Percentiles rank a stretch among this genome's conserved stretches.
Evolutionary conservation across 805 yeast genomes (phyloP).

Genomic region (Hanseniaspora clermontiae): DNA sequence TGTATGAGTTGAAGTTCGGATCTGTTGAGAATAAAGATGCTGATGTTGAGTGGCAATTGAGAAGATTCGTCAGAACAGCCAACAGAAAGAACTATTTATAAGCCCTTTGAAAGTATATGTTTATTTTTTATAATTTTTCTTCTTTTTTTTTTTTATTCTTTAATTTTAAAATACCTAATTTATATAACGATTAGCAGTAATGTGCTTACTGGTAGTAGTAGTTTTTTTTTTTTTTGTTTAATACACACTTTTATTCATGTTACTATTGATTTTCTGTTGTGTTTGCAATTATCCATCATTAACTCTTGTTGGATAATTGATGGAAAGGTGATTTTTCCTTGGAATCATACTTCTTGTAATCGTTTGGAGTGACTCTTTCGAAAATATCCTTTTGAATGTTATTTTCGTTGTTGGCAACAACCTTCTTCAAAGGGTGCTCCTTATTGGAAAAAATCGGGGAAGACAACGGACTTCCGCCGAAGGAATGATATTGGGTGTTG

Average conservation of each 20-base stretch:
- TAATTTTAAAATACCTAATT: background rate
- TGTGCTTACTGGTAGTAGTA: too few relatives aligned
- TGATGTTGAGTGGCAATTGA: conserved; percentile 91
- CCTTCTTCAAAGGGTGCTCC: background rate
- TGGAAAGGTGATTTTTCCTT: conserved; percentile 10
- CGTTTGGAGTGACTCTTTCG: conserved; percentile 11
- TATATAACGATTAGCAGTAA: background rate
- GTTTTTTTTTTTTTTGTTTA: background rate
- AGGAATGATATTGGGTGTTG: conserved; percentile 3
- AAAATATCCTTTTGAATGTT: conserved; percentile 2
- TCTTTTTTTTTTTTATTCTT: too few relatives aligned
- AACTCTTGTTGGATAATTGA: conserved; percentile 15
- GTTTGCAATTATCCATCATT: background rate
- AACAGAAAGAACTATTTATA: conserved; percentile 78
- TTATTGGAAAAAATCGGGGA: conserved; percentile 10
- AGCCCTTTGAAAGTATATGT: background rate
- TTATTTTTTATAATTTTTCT: background rate
- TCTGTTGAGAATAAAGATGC: conserved; percentile 92
- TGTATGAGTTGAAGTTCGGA: conserved; percentile 78
- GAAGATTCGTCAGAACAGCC: conserved; percentile 90
- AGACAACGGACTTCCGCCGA: conserved; percentile 14
- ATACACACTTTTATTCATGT: background rate
- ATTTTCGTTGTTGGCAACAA: too few relatives aligned
- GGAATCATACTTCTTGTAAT: conserved; percentile 5
- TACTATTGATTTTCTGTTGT: background rate